Evolutionary conservation across 352 stramenopile species (phyloP).

Genomic region (Pythium dissotocum): DNA sequence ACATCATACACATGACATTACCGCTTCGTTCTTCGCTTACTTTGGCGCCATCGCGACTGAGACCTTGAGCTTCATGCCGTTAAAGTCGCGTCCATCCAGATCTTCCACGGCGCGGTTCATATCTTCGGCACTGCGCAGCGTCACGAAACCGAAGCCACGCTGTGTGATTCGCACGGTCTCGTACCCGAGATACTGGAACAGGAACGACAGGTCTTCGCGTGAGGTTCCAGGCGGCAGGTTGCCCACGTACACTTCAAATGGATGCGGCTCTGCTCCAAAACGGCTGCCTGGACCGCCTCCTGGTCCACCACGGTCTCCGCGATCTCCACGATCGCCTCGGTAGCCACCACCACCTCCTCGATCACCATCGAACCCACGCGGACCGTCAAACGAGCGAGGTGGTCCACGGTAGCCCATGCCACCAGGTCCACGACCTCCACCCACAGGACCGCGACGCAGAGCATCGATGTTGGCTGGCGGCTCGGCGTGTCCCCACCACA

Average conservation of each 20-base stretch:
- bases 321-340: conserved; percentile 35
- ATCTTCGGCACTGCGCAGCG: conserved; percentile 69
- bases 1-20: conserved; percentile 3
- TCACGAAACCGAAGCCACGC: conserved; percentile 82
- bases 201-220: conserved; percentile 74
- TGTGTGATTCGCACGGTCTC: conserved; percentile 86
- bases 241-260: conserved; percentile 81
- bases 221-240: conserved; percentile 81
- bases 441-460: conserved; percentile 37
- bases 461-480: conserved; percentile 66
- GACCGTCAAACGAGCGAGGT: conserved; percentile 15
- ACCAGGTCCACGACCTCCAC: conserved; percentile 29
- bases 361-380: conserved; percentile 41
- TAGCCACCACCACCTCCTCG: conserved; percentile 35
- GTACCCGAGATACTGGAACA: conserved; percentile 82
- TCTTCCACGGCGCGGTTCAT: conserved; percentile 83
- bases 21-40: conserved; percentile 3
- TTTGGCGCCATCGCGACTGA: conserved; percentile 27
- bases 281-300: conserved; percentile 31
- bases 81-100: conserved; percentile 77
- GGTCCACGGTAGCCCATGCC: conserved; percentile 30
- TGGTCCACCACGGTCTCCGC: conserved; percentile 7
- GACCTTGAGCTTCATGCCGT: conserved; percentile 65
- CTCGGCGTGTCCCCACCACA: conserved; percentile 85
- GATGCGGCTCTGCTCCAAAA: conserved; percentile 58